These are phyloP conservation scores for Trichosanthes cucumerina DNA, from an alignment of 306 rosid genomes.

Conservation along the genomic window DNA sequence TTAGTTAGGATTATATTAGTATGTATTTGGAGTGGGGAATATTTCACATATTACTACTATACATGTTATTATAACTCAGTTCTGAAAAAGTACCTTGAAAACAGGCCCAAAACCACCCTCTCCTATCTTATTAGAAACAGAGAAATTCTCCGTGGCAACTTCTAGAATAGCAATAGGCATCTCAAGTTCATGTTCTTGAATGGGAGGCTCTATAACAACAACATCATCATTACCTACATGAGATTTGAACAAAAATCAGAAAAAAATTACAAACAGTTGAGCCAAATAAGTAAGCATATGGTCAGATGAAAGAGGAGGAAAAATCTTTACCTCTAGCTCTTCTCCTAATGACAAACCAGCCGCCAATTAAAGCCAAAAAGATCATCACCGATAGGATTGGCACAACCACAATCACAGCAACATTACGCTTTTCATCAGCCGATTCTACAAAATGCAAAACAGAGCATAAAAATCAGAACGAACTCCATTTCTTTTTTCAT, in stretches of 20 bases:
- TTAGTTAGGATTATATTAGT: too few species aligned
- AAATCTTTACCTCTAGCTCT: neutral
- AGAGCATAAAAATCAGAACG: neutral
- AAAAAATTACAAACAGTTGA: neutral
- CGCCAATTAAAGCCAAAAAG: neutral
- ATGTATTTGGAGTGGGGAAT: too few species aligned
- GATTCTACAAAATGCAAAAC: neutral
- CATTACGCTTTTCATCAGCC: neutral
- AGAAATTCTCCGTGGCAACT: constrained; percentile 6
- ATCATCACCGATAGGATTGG: neutral
- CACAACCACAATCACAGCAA: neutral
- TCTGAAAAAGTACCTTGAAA: neutral
- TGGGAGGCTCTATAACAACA: neutral
- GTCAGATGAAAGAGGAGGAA: too few species aligned
- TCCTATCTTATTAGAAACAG: neutral
- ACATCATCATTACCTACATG: neutral
- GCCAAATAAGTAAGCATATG: too few species aligned
- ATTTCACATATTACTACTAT: too few species aligned
- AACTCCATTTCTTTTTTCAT: neutral
- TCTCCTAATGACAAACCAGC: neutral
- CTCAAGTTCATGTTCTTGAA: constrained; percentile 2
- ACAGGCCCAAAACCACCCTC: constrained; percentile 16
- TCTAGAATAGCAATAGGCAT: neutral
- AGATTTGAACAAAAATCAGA: neutral
- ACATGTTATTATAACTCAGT: too few species aligned